A percentile compares a stretch with the other conserved stretches of the same genome.
Conservation (phyloP, 2,329 filamentous ascomycete species). For the Alternaria sp. region DNA sequence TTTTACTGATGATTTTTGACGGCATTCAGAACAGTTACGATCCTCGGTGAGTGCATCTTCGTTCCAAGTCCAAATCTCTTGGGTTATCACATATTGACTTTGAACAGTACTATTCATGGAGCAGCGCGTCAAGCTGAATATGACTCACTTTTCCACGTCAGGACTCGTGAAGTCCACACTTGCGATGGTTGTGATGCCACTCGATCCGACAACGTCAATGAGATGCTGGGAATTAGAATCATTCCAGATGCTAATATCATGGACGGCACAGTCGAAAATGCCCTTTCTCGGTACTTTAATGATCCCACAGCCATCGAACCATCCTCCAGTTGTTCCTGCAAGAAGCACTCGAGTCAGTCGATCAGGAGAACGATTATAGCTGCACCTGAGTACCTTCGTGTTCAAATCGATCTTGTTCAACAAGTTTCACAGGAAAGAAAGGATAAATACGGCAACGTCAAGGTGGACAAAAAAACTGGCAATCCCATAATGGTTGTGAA, state of each 20-base stretch:
- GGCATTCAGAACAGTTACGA: neutral
- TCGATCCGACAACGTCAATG: too few relatives aligned
- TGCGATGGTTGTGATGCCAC: neutral
- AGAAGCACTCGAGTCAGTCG: neutral
- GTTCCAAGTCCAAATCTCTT: too few relatives aligned
- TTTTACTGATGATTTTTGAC: neutral
- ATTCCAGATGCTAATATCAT: too few relatives aligned
- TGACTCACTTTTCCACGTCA: neutral
- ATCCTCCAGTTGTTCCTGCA: too few relatives aligned
- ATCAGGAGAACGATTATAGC: neutral
- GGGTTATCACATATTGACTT: neutral
- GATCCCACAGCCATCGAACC: neutral
- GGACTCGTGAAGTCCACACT: neutral
- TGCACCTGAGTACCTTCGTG: constrained; percentile 6
- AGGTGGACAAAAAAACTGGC: neutral
- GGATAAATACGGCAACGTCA: neutral
- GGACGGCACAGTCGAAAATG: too few relatives aligned
- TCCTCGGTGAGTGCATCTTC: neutral
- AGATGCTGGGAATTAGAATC: too few relatives aligned
- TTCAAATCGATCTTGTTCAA: neutral
- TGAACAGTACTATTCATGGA: neutral
- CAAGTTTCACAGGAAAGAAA: neutral
- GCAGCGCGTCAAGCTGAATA: neutral
- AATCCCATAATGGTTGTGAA: too few relatives aligned
- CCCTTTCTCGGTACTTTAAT: neutral